Base-by-base conservation (phyloP, 2,329 filamentous ascomycete genomes). In the Blastomyces percursus region DNA sequence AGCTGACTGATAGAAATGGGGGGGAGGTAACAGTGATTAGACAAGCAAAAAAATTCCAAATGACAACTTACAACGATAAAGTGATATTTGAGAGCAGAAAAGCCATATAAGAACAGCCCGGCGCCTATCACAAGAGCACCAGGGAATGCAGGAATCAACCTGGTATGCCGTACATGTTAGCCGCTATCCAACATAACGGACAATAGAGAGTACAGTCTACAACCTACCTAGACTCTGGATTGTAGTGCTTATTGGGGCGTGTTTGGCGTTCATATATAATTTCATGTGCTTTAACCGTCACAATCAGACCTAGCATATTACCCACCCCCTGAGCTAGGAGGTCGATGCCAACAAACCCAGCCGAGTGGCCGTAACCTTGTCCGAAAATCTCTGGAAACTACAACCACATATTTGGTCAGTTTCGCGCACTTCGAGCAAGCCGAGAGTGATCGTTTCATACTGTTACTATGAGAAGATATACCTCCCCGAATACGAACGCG, bases 21-120 rank as follows among this genome's bases (percentile, higher is more conserved):
- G 3, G 14, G 1, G 24, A 35, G 11, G 11, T 16, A 7, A 19
- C 16, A 11, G 21, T 12, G 56, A 19, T 14, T 27, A 12, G 1
- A 19, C 3, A 14, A 44, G 21, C 35, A 35, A 38, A 9, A n/a
- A 12, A 5, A 16, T 38, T 30, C 9, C 12, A 30, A 52, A 38
- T 35, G 4, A 7, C 6, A 32, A 60, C 46, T 51, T 35, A 61
- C 59, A n/a, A 61, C 59, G 30, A 61, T 61, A 48, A 61, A 61
- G 38, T 61, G 59, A 42, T 42, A 42, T 42, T 21, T 51, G 2
- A 61, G 50, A 3, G 59, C 59, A 44, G 59, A 38, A 44, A 51
- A 61, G 8, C 59, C 59, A 44, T 61, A 61, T 38, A 61, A n/a
- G 38, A 61, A 55, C n/a, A 61, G 19, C n/a, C 59, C 59, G n/a